A percentile compares a stretch with the other conserved stretches of the same genome.
phyloP scores from a whole-genome alignment of 1,284 basidiomycete genomes.

The Ustilago loliicola region DNA sequence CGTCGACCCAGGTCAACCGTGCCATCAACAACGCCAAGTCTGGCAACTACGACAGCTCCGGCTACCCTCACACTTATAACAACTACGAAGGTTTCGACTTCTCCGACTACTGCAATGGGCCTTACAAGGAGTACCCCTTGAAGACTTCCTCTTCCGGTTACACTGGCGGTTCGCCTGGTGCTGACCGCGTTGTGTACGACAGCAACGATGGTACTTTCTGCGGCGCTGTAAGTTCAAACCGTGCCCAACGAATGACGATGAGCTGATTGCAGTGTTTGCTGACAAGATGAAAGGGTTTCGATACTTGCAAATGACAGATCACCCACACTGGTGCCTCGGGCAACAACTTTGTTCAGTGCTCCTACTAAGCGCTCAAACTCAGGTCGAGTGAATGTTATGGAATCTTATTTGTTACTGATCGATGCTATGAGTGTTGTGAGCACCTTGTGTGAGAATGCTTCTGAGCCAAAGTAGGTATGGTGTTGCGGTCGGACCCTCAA shows the following conservation, averaged over 20 bases:
- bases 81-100: constrained; percentile 60
- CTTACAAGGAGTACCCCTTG: constrained; percentile 49
- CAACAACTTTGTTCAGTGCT: constrained; percentile 58
- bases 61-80: constrained; percentile 57
- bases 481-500: constrained; percentile 8
- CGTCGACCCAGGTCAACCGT: constrained; percentile 39
- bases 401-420: neutral
- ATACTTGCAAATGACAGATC: constrained; percentile 26
- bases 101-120: constrained; percentile 49
- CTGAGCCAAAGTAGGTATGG: neutral
- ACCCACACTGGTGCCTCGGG: constrained; percentile 58
- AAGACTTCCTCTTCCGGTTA: constrained; percentile 23
- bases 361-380: constrained; percentile 32
- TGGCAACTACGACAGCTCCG: constrained; percentile 34
- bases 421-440: neutral
- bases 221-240: constrained; percentile 41
- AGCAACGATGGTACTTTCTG: constrained; percentile 43
- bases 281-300: neutral
- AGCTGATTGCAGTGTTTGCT: neutral
- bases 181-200: constrained; percentile 58
- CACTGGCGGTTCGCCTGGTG: constrained; percentile 59
- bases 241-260: too few relatives aligned
- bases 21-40: constrained; percentile 51
- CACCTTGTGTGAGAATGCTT: neutral
- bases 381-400: neutral